phyloP scores from a whole-genome alignment of 257 asterid species.

The Solanum bulbocastanum region DNA sequence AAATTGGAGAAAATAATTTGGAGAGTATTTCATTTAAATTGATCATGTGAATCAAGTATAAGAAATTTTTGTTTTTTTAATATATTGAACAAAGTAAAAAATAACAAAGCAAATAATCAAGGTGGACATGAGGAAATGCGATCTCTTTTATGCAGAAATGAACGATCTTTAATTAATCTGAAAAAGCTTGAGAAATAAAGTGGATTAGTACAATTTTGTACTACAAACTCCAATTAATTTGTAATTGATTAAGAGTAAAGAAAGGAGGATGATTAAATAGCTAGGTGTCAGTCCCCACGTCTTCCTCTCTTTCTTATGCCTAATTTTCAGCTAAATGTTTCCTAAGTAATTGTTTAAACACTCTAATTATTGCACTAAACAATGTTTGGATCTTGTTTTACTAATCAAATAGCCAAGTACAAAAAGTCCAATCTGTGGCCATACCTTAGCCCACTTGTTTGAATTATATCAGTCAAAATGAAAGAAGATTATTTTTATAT shows the following conservation, averaged over 20 bases:
- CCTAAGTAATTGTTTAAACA: background rate
- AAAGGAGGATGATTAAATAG: background rate
- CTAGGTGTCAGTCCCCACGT: background rate
- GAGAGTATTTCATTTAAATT: background rate
- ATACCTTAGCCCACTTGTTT: background rate
- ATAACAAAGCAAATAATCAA: background rate
- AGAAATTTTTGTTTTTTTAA: too few relatives aligned
- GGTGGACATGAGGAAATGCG: background rate
- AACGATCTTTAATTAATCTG: too few relatives aligned
- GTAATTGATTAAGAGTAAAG: background rate
- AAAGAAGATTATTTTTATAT: background rate
- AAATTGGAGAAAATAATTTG: background rate
- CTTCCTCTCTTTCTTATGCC: background rate
- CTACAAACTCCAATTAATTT: background rate
- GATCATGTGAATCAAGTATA: background rate
- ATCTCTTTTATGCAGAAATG: background rate
- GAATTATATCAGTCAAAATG: background rate
- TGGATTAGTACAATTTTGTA: background rate
- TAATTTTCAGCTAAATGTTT: background rate
- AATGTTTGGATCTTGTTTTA: background rate
- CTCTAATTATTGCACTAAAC: background rate
- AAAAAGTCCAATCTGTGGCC: background rate
- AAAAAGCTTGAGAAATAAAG: background rate
- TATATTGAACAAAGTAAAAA: background rate
- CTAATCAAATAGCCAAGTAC: background rate